These are phyloP conservation scores for Penicillium janthinellum DNA, from an alignment of 2,329 filamentous ascomycete species.

Conservation along the genomic window DNA sequence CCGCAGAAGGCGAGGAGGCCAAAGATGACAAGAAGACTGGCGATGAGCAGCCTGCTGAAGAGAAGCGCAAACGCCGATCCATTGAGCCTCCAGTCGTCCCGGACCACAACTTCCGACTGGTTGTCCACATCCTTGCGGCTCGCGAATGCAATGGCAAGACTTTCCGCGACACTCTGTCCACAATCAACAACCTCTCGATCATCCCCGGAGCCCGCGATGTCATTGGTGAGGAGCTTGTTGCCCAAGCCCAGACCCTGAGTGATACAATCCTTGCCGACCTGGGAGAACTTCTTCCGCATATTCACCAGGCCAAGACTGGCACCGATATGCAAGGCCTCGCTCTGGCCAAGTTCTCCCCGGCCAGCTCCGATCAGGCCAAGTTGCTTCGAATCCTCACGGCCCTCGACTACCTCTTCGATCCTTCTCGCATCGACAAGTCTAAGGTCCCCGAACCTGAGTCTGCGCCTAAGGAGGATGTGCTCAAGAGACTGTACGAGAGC, in stretches of 20 bases:
- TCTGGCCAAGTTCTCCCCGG: slow-evolving; percentile 91
- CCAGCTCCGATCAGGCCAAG: slow-evolving; percentile 95
- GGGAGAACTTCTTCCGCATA: slow-evolving; percentile 80
- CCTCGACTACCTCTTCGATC: slow-evolving; percentile 92
- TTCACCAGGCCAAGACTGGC: slow-evolving; percentile 80
- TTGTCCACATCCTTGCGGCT: slow-evolving; percentile 95
- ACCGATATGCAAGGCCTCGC: slow-evolving; percentile 96
- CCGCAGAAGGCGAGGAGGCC: slow-evolving; percentile 41
- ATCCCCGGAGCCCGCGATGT: slow-evolving; percentile 86
- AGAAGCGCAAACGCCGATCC: slow-evolving; percentile 61
- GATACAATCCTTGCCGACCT: slow-evolving; percentile 83
- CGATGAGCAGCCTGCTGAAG: slow-evolving; percentile 1
- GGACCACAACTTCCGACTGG: slow-evolving; percentile 82
- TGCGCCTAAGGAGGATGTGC: slow-evolving; percentile 77
- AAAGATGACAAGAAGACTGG: background rate
- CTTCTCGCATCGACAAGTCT: slow-evolving; percentile 62
- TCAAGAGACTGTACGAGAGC: slow-evolving; percentile 87
- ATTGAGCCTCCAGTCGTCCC: slow-evolving; percentile 83
- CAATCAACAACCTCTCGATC: slow-evolving; percentile 96
- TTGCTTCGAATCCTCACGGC: slow-evolving; percentile 88
- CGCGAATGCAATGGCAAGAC: slow-evolving; percentile 97
- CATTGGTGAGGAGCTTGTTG: slow-evolving; percentile 90
- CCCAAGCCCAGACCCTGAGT: slow-evolving; percentile 81
- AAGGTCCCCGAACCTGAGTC: slow-evolving; percentile 56
- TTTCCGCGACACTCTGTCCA: slow-evolving; percentile 94